Evolutionary conservation across 2,329 filamentous ascomycete species (phyloP).

Genomic region (Rutstroemia sp.): DNA sequence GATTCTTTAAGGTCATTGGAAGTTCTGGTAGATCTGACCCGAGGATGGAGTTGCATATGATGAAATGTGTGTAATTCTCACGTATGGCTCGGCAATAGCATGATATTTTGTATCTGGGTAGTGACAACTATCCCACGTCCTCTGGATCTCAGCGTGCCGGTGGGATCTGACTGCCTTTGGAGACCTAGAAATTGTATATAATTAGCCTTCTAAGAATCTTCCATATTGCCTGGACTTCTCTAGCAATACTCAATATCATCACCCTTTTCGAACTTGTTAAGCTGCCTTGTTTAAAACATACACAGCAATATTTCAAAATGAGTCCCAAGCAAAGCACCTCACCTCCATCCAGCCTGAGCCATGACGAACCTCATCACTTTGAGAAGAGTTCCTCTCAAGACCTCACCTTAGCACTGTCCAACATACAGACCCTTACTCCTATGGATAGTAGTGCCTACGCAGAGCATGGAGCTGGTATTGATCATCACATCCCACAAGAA

Average conservation of each 20-base stretch:
- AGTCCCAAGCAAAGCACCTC: not conserved
- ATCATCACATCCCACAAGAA: constrained; percentile 29
- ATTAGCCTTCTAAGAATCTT: no score
- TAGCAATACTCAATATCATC: not conserved
- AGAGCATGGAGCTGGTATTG: constrained; percentile 29
- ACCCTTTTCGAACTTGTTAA: not conserved
- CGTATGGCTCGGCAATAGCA: no score
- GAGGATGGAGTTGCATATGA: no score
- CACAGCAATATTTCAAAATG: not conserved
- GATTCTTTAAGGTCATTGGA: no score
- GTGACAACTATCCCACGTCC: no score
- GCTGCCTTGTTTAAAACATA: not conserved
- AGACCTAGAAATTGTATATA: not conserved
- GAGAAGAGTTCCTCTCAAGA: not conserved
- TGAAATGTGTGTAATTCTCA: no score
- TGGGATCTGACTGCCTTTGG: no score
- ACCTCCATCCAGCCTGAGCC: not conserved
- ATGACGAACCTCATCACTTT: not conserved
- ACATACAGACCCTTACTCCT: not conserved
- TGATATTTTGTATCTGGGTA: no score
- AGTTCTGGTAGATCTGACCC: no score
- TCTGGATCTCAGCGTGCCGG: no score
- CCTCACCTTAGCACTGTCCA: not conserved
- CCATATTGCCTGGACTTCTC: no score
- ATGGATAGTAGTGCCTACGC: constrained; percentile 14